Conservation (phyloP, 2,329 filamentous ascomycete genomes). For the Aureobasidium sp. region DNA sequence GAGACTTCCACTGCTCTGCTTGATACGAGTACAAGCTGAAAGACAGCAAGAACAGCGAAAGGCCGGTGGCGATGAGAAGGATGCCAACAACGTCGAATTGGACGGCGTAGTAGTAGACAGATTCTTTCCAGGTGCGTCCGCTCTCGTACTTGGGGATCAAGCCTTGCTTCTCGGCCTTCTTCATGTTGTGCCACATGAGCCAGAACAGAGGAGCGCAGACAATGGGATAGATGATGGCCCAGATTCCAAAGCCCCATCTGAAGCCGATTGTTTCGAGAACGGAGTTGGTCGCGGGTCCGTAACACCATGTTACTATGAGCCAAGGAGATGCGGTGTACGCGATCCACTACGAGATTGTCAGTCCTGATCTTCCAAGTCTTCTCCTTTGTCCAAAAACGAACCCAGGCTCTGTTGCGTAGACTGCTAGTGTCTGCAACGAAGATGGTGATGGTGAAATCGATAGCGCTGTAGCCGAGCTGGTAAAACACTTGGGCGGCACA, state of each 20-base stretch:
- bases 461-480: slow-evolving; percentile 23
- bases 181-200: slow-evolving; percentile 22
- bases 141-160: slow-evolving; percentile 16
- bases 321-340: slow-evolving; percentile 25
- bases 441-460: slow-evolving; percentile 25
- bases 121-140: slow-evolving; percentile 19
- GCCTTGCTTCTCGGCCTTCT: slow-evolving; percentile 23
- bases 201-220: slow-evolving; percentile 21
- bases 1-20: slow-evolving; percentile 14
- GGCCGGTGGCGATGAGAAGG: slow-evolving; percentile 25
- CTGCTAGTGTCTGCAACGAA: slow-evolving; percentile 27
- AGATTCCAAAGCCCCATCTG: slow-evolving; percentile 26
- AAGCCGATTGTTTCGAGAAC: slow-evolving; percentile 20
- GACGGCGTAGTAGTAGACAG: slow-evolving; percentile 20
- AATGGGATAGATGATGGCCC: slow-evolving; percentile 23
- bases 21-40: slow-evolving; percentile 15
- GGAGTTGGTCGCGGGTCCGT: slow-evolving; percentile 21
- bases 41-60: slow-evolving; percentile 29
- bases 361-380: background rate
- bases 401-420: slow-evolving; percentile 22
- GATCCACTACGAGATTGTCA: slow-evolving; percentile 17
- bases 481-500: slow-evolving; percentile 25
- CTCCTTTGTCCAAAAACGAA: background rate
- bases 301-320: slow-evolving; percentile 25
- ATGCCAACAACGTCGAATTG: slow-evolving; percentile 24